Evolutionary conservation across 2,329 filamentous ascomycete genomes (phyloP).

Genomic region (Aspergillus caelatus): DNA sequence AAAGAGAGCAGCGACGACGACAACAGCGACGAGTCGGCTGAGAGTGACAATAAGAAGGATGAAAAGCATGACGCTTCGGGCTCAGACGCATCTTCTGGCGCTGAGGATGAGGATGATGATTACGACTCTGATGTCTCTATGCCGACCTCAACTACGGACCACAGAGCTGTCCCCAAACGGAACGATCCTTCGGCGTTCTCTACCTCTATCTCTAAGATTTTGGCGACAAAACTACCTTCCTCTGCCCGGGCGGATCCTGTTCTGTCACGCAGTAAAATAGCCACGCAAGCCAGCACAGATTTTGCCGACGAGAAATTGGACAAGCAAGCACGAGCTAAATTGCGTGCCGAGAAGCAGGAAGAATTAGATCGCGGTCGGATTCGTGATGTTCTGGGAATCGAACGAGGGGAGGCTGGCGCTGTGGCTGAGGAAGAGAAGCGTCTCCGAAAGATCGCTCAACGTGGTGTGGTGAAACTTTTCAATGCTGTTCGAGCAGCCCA

Average conservation of each 20-base stretch:
- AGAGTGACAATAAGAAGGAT: conserved; percentile 17
- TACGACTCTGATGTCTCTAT: conserved; percentile 45
- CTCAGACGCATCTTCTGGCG: conserved; percentile 23
- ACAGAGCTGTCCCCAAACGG: conserved; percentile 62
- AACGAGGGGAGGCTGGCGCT: conserved; percentile 54
- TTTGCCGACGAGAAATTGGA: conserved; percentile 78
- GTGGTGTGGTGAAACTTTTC: conserved; percentile 94
- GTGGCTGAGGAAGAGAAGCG: conserved; percentile 73
- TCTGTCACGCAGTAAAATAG: conserved; percentile 78
- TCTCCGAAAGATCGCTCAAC: conserved; percentile 83
- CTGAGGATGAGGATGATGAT: conserved; percentile 37
- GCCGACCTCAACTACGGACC: conserved; percentile 46
- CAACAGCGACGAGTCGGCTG: conserved; percentile 15
- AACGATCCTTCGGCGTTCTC: conserved; percentile 92
- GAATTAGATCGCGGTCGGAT: conserved; percentile 85
- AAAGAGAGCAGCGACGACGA: conserved; percentile 22
- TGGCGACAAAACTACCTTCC: conserved; percentile 82
- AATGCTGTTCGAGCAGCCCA: conserved; percentile 93
- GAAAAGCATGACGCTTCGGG: conserved; percentile 24
- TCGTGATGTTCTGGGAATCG: conserved; percentile 76
- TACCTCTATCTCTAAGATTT: conserved; percentile 89
- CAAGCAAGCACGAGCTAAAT: conserved; percentile 73
- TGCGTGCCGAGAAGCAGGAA: conserved; percentile 77
- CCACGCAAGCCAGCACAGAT: conserved; percentile 71
- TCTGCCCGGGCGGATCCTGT: conserved; percentile 86